A percentile compares a stretch with the other conserved stretches of the same genome.
Evolutionary conservation across 305 asterid genomes (phyloP).

Genomic region (Fraxinus ornus): DNA sequence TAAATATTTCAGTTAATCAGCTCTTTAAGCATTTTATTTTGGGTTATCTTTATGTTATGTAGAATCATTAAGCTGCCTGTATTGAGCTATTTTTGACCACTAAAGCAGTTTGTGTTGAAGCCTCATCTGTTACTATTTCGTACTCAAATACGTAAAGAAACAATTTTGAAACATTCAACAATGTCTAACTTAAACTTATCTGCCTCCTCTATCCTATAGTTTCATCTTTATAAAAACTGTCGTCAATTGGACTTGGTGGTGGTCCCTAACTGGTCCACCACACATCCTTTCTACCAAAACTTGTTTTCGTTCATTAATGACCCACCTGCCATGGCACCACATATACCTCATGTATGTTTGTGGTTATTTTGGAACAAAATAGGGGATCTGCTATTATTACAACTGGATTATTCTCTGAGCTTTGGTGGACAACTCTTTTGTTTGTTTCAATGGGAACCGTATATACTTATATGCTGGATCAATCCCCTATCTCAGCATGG

Average conservation of each 20-base stretch:
- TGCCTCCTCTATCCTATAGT: neutral
- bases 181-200: neutral
- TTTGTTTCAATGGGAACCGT: neutral
- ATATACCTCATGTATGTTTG: neutral
- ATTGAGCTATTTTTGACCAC: neutral
- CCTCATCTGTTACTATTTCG: neutral
- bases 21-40: neutral
- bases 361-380: neutral
- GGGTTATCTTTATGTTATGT: neutral
- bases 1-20: neutral
- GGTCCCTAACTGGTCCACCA: neutral
- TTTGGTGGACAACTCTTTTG: neutral
- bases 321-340: neutral
- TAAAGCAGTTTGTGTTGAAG: too few species aligned
- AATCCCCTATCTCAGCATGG: neutral
- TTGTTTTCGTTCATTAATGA: neutral
- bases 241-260: neutral
- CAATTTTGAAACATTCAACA: neutral
- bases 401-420: neutral
- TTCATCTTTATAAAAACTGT: neutral
- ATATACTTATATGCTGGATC: neutral
- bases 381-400: neutral
- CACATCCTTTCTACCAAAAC: neutral
- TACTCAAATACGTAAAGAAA: neutral
- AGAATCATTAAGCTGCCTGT: neutral